These are phyloP conservation scores for Hibiscus trionum DNA, from an alignment of 345 rosid species.

Conservation along the genomic window DNA sequence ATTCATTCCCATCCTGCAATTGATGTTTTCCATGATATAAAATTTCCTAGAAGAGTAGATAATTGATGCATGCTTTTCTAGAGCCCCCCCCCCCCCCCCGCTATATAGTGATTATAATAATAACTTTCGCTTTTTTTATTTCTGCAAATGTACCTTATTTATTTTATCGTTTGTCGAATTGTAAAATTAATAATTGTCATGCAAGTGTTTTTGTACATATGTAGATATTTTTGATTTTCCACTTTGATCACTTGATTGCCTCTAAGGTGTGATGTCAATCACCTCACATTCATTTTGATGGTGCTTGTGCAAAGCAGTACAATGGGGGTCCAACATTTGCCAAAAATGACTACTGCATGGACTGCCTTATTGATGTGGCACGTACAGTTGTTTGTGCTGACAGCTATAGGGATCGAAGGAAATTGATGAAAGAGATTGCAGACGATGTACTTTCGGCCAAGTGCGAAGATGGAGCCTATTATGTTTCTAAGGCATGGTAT, in stretches of 20 bases:
- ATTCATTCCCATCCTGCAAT: not conserved
- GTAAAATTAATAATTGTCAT: not conserved
- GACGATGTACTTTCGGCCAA: constrained; percentile 54
- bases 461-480: constrained; percentile 58
- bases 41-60: not conserved
- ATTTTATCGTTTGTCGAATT: not conserved
- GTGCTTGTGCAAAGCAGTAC: constrained; percentile 37
- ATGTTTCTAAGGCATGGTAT: constrained; percentile 82
- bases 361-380: constrained; percentile 76
- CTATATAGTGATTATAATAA: not conserved
- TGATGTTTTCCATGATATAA: not conserved
- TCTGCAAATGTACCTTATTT: not conserved
- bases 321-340: constrained; percentile 70
- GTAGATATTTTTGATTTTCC: not conserved
- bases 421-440: constrained; percentile 65
- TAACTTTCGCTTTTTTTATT: not conserved
- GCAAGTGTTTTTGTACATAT: constrained; percentile 1
- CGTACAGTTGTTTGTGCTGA: constrained; percentile 62
- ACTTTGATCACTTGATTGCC: not conserved
- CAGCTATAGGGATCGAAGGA: constrained; percentile 87
- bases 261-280: not conserved
- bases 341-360: constrained; percentile 63
- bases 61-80: not conserved
- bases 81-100: not conserved
- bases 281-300: constrained; percentile 16